phyloP scores from a whole-genome alignment of 805 yeast genomes.

The Saccharomycopsis sp. region DNA sequence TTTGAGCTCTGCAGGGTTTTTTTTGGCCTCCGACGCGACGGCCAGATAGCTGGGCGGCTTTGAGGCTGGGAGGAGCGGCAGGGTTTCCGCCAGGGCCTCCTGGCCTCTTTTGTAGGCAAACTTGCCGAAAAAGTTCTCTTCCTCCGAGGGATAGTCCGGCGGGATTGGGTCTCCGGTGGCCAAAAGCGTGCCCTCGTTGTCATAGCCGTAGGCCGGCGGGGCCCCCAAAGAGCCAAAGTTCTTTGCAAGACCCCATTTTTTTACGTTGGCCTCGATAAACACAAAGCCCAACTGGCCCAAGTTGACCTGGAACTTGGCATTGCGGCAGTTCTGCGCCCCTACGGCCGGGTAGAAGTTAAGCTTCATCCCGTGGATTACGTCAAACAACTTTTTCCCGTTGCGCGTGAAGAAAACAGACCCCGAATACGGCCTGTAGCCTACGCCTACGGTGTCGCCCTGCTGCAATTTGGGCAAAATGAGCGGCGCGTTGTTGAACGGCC shows the following conservation, averaged over 20 bases:
- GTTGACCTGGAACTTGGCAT: conserved; percentile 48
- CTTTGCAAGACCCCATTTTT: conserved; percentile 78
- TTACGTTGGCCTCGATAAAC: conserved; percentile 76
- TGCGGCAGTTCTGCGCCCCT: conserved; percentile 65
- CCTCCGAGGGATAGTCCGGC: conserved; percentile 40
- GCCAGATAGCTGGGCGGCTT: conserved; percentile 2
- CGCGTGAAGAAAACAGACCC: conserved; percentile 91
- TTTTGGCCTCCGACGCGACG: neutral
- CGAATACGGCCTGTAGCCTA: conserved; percentile 76
- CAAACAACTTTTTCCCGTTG: conserved; percentile 84
- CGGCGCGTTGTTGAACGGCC: conserved; percentile 42
- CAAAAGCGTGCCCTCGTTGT: conserved; percentile 27
- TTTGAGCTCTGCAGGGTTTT: neutral
- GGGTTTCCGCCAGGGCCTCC: conserved; percentile 3
- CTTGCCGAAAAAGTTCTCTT: conserved; percentile 38
- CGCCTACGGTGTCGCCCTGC: conserved; percentile 88
- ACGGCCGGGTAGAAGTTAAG: conserved; percentile 67
- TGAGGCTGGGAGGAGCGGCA: neutral
- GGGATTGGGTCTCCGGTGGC: conserved; percentile 40
- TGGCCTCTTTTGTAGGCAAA: neutral
- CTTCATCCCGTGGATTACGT: conserved; percentile 63
- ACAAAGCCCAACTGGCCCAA: conserved; percentile 76
- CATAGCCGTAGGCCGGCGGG: conserved; percentile 26
- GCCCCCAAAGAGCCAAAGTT: conserved; percentile 38
- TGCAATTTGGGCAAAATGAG: conserved; percentile 39